phyloP scores from a whole-genome alignment of 495 filamentous ascomycete genomes.

The Neurospora sp. region DNA sequence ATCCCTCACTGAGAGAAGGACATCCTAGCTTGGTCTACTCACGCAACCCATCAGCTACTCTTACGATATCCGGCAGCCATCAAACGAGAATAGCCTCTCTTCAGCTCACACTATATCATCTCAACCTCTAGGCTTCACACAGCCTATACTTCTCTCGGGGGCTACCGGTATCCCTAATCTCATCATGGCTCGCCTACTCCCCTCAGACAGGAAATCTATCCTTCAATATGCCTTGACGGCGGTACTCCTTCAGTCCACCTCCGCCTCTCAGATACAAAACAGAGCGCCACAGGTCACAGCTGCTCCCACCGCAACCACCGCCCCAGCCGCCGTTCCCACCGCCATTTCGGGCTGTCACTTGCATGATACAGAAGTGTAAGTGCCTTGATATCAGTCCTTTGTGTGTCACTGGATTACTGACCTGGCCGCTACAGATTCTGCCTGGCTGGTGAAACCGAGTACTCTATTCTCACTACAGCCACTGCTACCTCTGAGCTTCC shows the following conservation, averaged over 20 bases:
- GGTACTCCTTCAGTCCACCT: neutral
- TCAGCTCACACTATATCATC: neutral
- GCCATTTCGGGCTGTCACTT: conserved; percentile 11
- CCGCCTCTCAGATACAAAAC: conserved; percentile 2
- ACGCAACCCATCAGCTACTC: neutral
- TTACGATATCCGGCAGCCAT: neutral
- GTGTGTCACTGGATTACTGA: neutral
- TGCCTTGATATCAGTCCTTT: neutral
- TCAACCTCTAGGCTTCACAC: neutral
- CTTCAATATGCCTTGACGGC: conserved; percentile 10
- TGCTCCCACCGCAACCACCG: neutral
- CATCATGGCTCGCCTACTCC: conserved; percentile 7
- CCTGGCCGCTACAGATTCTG: conserved; percentile 4
- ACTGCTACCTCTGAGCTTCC: conserved; percentile 10
- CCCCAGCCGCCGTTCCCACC: conserved; percentile 6
- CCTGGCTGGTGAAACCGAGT: conserved; percentile 9
- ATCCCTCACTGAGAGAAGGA: neutral
- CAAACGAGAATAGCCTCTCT: neutral
- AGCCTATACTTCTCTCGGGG: neutral
- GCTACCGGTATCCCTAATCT: neutral
- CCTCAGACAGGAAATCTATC: conserved; percentile 2
- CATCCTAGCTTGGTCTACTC: neutral
- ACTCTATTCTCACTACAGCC: conserved; percentile 3
- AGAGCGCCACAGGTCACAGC: conserved; percentile 8
- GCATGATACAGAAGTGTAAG: conserved; percentile 3